Percentiles rank a stretch among this genome's conserved stretches.
phyloP scores from a whole-genome alignment of 2,329 filamentous ascomycete genomes.

The Arthrobotrys megalospora region DNA sequence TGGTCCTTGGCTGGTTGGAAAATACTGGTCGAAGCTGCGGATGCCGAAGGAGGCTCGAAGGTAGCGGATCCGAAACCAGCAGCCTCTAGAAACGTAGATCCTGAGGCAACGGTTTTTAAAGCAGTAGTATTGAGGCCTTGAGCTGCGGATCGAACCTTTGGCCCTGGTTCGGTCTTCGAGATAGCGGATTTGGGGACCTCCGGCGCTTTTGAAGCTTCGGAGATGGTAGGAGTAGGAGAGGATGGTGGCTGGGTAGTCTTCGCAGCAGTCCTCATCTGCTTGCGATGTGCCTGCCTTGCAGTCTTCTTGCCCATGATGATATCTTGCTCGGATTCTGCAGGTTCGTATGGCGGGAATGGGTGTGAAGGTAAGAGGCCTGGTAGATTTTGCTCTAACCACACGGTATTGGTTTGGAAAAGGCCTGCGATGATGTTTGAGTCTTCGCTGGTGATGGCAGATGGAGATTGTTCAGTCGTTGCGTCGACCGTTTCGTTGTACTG shows the following conservation, averaged over 20 bases:
- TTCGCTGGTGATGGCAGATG: background rate
- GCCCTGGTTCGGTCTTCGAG: background rate
- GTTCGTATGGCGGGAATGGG: background rate
- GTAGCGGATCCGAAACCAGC: background rate
- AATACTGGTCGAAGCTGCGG: background rate
- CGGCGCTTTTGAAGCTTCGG: background rate
- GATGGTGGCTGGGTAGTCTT: background rate
- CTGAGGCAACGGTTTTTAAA: background rate
- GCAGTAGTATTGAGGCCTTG: background rate
- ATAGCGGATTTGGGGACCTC: background rate
- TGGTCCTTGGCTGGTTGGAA: background rate
- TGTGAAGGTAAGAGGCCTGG: background rate
- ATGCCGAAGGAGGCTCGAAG: background rate
- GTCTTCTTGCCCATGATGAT: background rate
- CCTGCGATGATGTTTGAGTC: conserved; percentile 9
- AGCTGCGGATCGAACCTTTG: background rate
- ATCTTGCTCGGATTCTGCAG: background rate
- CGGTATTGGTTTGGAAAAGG: background rate
- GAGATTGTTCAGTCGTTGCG: background rate
- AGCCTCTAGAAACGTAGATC: background rate
- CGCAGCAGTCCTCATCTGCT: background rate
- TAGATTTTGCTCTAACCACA: background rate
- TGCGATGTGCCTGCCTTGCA: background rate
- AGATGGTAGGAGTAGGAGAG: background rate
- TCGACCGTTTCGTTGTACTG: too few relatives aligned